Evolutionary conservation across 2,329 filamentous ascomycete genomes (phyloP), one percentile per base, ranked within the genome.

Genomic region (Xylariales sp.): DNA sequence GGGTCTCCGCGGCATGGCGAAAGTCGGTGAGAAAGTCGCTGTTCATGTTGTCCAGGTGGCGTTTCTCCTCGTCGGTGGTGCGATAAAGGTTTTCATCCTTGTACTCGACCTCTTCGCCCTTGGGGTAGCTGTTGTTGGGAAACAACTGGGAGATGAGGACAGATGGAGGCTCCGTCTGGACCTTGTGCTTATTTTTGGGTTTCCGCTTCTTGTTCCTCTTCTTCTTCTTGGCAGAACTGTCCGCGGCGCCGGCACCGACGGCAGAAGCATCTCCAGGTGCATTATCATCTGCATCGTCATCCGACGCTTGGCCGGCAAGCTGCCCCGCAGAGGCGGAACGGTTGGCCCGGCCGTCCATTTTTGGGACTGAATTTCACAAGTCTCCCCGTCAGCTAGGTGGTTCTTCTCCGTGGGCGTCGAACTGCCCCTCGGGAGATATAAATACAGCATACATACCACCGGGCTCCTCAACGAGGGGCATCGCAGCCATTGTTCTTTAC

Each of bases 131-230:
- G 54, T 78, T 72, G 59, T 78, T 78, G 37, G 83, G 78, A 66
- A 88, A 93, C 29, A 94, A 72, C 49, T 81, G 78, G 21, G 84
- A 81, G 23, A 94, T 63, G 29, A 80, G 73, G 17, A 93, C 81
- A 29, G 85, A 78, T 3, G 88, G 88, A 21, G 88, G 87, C 36
- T 78, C 73, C n/a, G 83, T 84, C 65, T 94, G 88, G 33, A 74
- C 72, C 40, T 84, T 88, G 36, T 81, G 72, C 13, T 61, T 59
- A 62, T 72, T 74, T 74, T 85, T 84, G 70, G 79, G 84, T 61
- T 80, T 81, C 58, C 81, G 77, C 66, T 79, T 83, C 72, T 82
- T 87, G 74, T 88, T 88, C 73, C 90, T 91, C 69, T 89, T 88
- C 68, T 88, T 88, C 65, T 87, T 86, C 42, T 30, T n/a, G 31